Percentiles rank a stretch among this genome's conserved stretches.
These are phyloP conservation scores for Murraya paniculata DNA, from an alignment of 345 rosid species.

Conservation along the genomic window DNA sequence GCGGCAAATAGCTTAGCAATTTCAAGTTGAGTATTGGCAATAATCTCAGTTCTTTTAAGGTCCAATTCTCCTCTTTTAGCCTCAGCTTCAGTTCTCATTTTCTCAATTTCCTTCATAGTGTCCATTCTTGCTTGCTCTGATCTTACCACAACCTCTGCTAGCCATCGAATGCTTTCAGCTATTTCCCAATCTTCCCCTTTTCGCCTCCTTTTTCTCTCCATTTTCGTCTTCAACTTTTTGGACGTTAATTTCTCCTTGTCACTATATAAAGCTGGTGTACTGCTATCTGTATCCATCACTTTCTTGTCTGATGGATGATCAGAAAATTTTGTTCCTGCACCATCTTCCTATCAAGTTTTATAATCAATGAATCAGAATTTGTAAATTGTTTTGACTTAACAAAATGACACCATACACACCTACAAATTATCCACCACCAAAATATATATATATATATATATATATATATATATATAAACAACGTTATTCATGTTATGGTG, in stretches of 20 bases:
- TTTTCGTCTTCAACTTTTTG: conserved; percentile 46
- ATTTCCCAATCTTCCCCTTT: conserved; percentile 59
- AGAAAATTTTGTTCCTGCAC: conserved; percentile 37
- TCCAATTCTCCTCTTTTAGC: conserved; percentile 83
- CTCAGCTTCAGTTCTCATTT: conserved; percentile 87
- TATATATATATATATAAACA: too few relatives aligned
- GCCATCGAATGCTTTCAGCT: conserved; percentile 77
- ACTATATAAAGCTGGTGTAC: conserved; percentile 76
- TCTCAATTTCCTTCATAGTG: conserved; percentile 83
- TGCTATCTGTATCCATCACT: conserved; percentile 70
- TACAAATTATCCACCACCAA: too few relatives aligned
- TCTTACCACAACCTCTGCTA: conserved; percentile 79
- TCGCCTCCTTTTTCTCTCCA: conserved; percentile 44
- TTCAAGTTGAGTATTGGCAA: conserved; percentile 88
- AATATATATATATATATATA: too few relatives aligned
- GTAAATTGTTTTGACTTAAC: background rate
- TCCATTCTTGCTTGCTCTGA: conserved; percentile 89
- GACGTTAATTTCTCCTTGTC: conserved; percentile 38
- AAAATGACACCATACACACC: too few relatives aligned
- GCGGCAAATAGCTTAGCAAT: conserved; percentile 81
- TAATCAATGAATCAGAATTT: background rate
- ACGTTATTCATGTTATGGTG: too few relatives aligned
- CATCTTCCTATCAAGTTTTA: conserved; percentile 55
- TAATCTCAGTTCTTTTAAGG: conserved; percentile 82
- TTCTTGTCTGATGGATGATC: conserved; percentile 52